These are phyloP conservation scores for Irpex rosettiformis DNA, from an alignment of 1,284 basidiomycete species.

Conservation along the genomic window DNA sequence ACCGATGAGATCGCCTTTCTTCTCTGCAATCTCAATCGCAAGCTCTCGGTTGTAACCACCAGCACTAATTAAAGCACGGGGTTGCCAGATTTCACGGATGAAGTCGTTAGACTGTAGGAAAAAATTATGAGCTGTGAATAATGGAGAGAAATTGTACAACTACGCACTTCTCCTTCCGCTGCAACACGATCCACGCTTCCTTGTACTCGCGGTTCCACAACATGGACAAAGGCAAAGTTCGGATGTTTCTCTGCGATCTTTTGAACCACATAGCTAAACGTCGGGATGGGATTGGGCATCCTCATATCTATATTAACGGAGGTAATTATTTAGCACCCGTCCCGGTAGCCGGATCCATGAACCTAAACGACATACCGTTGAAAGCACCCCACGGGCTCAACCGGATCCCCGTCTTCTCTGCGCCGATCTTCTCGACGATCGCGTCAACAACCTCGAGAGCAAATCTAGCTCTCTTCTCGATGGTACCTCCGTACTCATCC, in stretches of 20 bases:
- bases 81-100: slow-evolving; percentile 27
- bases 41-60: no score
- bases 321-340: not conserved
- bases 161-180: slow-evolving; percentile 13
- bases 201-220: slow-evolving; percentile 35
- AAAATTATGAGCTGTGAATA: not conserved
- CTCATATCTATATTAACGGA: slow-evolving; percentile 34
- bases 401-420: slow-evolving; percentile 43
- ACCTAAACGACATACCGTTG: slow-evolving; percentile 33
- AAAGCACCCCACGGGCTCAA: slow-evolving; percentile 48
- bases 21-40: slow-evolving; percentile 25
- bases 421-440: slow-evolving; percentile 36
- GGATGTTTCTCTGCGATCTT: slow-evolving; percentile 37
- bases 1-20: slow-evolving; percentile 35
- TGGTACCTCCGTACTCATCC: slow-evolving; percentile 54
- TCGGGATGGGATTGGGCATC: slow-evolving; percentile 44
- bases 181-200: slow-evolving; percentile 19
- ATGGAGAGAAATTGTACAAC: not conserved
- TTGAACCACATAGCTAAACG: slow-evolving; percentile 36
- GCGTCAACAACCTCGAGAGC: slow-evolving; percentile 45
- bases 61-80: slow-evolving; percentile 26
- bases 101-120: slow-evolving; percentile 27
- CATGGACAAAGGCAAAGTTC: slow-evolving; percentile 53
- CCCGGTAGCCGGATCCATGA: not conserved
- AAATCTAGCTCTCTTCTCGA: slow-evolving; percentile 53